phyloP scores from a whole-genome alignment of 305 asterid species.

The Fraxinus greggii region DNA sequence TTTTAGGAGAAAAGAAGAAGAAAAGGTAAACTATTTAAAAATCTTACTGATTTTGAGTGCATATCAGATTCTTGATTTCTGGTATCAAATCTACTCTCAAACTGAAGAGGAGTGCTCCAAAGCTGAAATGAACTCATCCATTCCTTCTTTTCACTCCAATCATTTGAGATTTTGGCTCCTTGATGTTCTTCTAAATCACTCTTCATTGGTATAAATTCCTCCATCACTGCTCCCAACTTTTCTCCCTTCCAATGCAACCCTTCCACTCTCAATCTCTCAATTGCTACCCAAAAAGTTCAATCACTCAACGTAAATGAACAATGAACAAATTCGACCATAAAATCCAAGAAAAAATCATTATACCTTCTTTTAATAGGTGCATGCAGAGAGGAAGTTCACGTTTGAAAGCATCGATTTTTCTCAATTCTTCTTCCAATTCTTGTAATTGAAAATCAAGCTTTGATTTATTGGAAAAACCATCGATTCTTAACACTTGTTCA shows the following conservation, averaged over 20 bases:
- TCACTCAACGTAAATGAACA: background rate
- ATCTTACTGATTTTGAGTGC: constrained; percentile 25
- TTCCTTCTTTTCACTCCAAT: constrained; percentile 37
- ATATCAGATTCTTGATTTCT: constrained; percentile 22
- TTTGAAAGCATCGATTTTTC: constrained; percentile 45
- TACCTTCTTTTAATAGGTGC: constrained; percentile 26
- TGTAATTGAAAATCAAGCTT: constrained; percentile 32
- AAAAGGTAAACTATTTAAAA: background rate
- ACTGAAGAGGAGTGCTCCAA: constrained; percentile 47
- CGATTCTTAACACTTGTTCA: background rate
- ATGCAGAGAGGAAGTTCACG: constrained; percentile 30
- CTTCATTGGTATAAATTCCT: constrained; percentile 35
- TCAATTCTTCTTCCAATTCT: constrained; percentile 47
- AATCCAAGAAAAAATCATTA: background rate
- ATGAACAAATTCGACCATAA: background rate
- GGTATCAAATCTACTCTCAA: constrained; percentile 20
- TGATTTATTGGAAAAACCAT: constrained; percentile 35
- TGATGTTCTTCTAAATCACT: constrained; percentile 15
- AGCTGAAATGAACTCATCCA: constrained; percentile 63
- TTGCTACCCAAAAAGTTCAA: constrained; percentile 34
- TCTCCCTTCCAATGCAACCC: constrained; percentile 29
- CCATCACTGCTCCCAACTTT: constrained; percentile 18
- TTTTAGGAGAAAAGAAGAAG: background rate
- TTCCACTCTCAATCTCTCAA: constrained; percentile 45
- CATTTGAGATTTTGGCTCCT: constrained; percentile 38